Evolutionary conservation across 2,329 filamentous ascomycete genomes (phyloP), one percentile per base, ranked within the genome.

Genomic region (Lachnellula cervina): DNA sequence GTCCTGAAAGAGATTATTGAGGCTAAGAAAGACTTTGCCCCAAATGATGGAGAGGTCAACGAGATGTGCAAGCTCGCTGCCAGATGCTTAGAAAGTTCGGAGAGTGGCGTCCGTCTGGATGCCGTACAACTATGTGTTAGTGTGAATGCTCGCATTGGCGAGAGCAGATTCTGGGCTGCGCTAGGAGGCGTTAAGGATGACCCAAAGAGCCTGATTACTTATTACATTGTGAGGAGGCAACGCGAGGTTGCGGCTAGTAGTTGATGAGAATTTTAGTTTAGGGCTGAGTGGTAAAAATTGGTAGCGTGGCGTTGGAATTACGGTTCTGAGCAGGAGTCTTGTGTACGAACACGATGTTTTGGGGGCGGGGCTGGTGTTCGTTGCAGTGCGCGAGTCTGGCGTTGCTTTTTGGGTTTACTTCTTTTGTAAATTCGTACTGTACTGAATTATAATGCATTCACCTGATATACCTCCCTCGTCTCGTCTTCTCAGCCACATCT

Each of bases 91-190:
- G 81, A 83, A 59, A 84, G 80, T 60, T 68, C 73, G 25, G 82
- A 86, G 64, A 84, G 81, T 48, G 82, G 80, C 6, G 83, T 87
- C 7, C 76, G 83, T 42, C 88, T 90, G 78, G 88, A 89, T 58
- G 86, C 88, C n/a, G 86, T 91, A 46, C 84, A 89, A 68, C 77
- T 91, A n/a, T 90, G 88, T 64, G 84, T 90, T 25, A 83, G 85
- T 56, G 72, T 91, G 58, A 87, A 91, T 68, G 76, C 78, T 47
- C 72, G 80, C 11, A 76, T 87, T 8, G 83, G 83, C 13, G 82
- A 86, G 53, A 71, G 65, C 9, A 67, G 66, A 32, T 92, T 92
- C 68, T 93, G 88, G 88, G 79, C 79, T 35, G 78, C 79, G 23
- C 76, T 91, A 64, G 81, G 77, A 55, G 79, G 74, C 9, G 77